Evolutionary conservation across 768 basidiomycete species (phyloP).

Genomic region (Naganishia friedmannii): DNA sequence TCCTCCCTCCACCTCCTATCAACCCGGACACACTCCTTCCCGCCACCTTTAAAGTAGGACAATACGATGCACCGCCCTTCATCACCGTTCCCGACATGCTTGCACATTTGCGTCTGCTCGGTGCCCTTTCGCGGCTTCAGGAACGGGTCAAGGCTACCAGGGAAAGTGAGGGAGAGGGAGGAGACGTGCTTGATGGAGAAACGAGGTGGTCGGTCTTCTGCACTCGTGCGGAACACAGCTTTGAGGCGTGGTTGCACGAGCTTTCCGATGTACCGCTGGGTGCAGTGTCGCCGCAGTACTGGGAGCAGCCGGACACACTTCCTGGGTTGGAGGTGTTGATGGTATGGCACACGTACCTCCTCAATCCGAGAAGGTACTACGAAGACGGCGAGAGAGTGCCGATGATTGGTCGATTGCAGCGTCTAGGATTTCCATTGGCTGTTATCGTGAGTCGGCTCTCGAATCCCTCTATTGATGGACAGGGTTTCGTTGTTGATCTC

Average conservation of each 20-base stretch:
- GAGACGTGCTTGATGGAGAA: not conserved
- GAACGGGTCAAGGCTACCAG: not conserved
- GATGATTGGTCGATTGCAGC: not conserved
- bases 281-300: not conserved
- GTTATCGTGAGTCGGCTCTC: conserved; percentile 12
- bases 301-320: conserved; percentile 5
- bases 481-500: not conserved
- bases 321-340: conserved; percentile 35
- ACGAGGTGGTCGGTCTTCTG: conserved; percentile 9
- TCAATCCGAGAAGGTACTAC: conserved; percentile 36
- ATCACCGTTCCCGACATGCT: conserved; percentile 16
- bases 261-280: not conserved
- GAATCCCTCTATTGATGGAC: not conserved
- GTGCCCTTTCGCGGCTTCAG: not conserved
- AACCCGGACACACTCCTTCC: conserved; percentile 12
- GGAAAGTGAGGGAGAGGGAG: not conserved
- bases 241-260: not conserved
- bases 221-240: conserved; percentile 1
- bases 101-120: not conserved
- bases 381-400: conserved; percentile 23
- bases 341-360: conserved; percentile 40
- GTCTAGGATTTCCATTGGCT: conserved; percentile 23
- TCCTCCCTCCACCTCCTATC: conserved; percentile 13
- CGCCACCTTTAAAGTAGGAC: conserved; percentile 19
- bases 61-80: conserved; percentile 10